Percentiles rank a stretch among this genome's conserved stretches.
Evolutionary conservation across 169 alveolate genomes (phyloP).

Genomic region (Plasmodium inui): DNA sequence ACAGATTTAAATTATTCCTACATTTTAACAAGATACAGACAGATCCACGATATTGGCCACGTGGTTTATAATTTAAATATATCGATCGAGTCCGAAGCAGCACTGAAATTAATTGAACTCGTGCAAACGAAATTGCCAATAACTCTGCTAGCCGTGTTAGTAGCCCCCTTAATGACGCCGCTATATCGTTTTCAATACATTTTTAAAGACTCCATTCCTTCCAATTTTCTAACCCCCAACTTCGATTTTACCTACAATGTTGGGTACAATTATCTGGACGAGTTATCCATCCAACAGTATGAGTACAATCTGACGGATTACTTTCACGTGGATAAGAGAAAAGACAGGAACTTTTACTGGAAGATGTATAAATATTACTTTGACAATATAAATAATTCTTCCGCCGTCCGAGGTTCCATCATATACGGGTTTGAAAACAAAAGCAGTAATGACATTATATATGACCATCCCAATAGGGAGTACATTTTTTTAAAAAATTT

Average conservation of each 20-base stretch:
- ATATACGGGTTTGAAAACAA: constrained; percentile 69
- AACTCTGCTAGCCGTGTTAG: constrained; percentile 55
- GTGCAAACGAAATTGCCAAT: constrained; percentile 76
- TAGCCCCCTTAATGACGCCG: constrained; percentile 74
- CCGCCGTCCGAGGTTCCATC: constrained; percentile 51
- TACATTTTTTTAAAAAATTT: constrained; percentile 49
- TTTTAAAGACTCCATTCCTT: constrained; percentile 40
- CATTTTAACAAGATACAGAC: constrained; percentile 75
- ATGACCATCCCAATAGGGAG: constrained; percentile 54
- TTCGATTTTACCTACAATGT: constrained; percentile 68
- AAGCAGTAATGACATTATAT: constrained; percentile 39
- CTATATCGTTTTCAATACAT: constrained; percentile 65
- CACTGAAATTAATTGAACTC: constrained; percentile 71
- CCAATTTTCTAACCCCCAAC: constrained; percentile 35
- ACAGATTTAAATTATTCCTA: constrained; percentile 63
- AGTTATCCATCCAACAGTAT: constrained; percentile 59
- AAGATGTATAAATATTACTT: constrained; percentile 41
- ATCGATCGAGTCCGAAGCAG: constrained; percentile 75
- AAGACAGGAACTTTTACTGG: neutral
- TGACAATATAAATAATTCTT: constrained; percentile 63
- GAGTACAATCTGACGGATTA: constrained; percentile 68
- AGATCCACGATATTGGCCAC: constrained; percentile 76
- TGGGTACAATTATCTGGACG: constrained; percentile 47
- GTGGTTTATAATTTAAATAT: constrained; percentile 74
- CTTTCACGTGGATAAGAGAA: constrained; percentile 68